Evolutionary conservation across 2,329 filamentous ascomycete genomes (phyloP), one percentile per base, ranked within the genome.

Genomic region (Cercospora beticola): DNA sequence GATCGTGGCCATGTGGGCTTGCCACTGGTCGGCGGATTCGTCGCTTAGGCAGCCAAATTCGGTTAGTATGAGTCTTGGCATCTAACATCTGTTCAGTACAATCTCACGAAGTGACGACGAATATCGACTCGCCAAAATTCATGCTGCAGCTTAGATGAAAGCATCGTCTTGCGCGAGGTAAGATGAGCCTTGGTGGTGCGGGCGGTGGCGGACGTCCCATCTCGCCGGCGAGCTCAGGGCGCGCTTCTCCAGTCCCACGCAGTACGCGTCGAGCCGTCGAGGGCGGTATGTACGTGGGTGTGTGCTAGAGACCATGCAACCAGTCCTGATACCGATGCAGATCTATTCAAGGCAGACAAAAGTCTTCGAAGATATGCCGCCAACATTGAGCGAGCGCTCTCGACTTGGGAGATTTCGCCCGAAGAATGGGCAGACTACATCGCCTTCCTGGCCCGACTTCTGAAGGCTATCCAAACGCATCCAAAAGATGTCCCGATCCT

Each of bases 341-440:
- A 88, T 86, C 70, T 83, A n/a, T 81, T 81, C 66, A 85, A 84
- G 74, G 88, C 87, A 74, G 87, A 90, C 76, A 90, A 89, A 74
- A 83, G 81, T 69, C 94, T 92, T 79, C 92, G 94, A 73, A 91
- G 94, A 79, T 99, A 98, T 87, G 93, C 93, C 56, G 88, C 90
- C 60, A 91, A 89, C 68, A 90, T 99, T 73, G 94, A 98, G 77
- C 89, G 93, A 79, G 92, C 93, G 36, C 86, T 99, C 70, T 88
- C 91, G 57, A 86, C 97, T 36, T 99, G 97, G 83, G 95, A 99
- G 78, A 94, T 92, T 16, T 89, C 93, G 31, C 85, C 97, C 74
- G 93, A 98, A 81, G 95, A 99, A 88, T 99, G 95, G 95, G 95
- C 96, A 60, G 95, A 99, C 82, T 99, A 99, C 79, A 99, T 99